Evolutionary conservation across 2,329 filamentous ascomycete genomes (phyloP).

Genomic region (Lecanicillium sp.): DNA sequence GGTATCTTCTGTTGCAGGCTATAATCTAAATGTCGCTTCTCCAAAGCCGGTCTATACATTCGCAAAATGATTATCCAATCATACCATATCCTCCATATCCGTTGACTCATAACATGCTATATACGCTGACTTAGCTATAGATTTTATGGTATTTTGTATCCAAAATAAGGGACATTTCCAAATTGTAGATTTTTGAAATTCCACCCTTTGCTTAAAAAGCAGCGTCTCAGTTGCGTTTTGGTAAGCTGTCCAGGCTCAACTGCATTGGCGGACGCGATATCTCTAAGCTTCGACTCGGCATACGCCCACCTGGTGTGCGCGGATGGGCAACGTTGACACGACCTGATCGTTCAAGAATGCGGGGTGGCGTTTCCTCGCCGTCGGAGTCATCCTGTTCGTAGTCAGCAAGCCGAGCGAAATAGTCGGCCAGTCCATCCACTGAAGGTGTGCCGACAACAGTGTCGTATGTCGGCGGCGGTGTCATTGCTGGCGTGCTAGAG

Average conservation of each 20-base stretch:
- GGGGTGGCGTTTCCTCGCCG: constrained; percentile 36
- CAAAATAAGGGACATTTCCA: not conserved
- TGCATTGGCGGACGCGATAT: constrained; percentile 34
- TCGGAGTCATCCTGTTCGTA: constrained; percentile 50
- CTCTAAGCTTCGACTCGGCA: constrained; percentile 52
- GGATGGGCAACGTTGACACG: constrained; percentile 54
- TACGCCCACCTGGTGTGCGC: constrained; percentile 46
- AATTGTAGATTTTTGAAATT: not conserved
- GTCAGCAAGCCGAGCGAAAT: constrained; percentile 74
- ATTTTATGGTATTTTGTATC: not conserved
- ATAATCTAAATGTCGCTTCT: not conserved
- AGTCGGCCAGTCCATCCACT: constrained; percentile 71
- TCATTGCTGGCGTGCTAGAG: constrained; percentile 43
- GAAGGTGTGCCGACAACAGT: constrained; percentile 64
- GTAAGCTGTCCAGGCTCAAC: constrained; percentile 10
- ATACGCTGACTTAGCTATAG: not conserved
- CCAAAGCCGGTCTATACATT: not conserved
- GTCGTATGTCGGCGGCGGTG: constrained; percentile 82
- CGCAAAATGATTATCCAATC: too few relatives aligned
- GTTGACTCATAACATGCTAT: not conserved
- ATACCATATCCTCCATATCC: too few relatives aligned
- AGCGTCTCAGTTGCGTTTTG: not conserved
- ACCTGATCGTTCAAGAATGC: constrained; percentile 45
- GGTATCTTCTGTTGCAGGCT: too few relatives aligned
- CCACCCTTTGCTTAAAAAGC: not conserved